Conservation (phyloP, 1,284 basidiomycete species). For the Cutaneotrichosporon sp. region DNA sequence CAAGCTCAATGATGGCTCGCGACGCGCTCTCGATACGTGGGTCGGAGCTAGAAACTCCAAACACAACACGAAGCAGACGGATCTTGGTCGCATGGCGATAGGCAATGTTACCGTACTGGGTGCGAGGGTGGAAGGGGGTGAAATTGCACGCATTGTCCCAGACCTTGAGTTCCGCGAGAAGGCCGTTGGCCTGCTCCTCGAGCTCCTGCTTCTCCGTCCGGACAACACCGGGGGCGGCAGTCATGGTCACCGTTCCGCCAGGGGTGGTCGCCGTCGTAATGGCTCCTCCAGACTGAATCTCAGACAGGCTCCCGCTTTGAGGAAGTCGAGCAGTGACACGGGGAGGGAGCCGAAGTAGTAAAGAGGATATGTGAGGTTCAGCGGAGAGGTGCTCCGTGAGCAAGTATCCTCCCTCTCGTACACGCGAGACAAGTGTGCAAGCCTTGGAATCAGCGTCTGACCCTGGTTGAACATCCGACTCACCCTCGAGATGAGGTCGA, state of each 20-base stretch:
- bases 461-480: constrained; percentile 6
- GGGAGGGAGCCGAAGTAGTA: constrained; percentile 16
- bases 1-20: constrained; percentile 40
- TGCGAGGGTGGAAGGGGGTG: constrained; percentile 37
- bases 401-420: constrained; percentile 17
- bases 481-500: constrained; percentile 42
- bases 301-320: constrained; percentile 3
- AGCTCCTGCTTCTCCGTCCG: constrained; percentile 22
- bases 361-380: constrained; percentile 12
- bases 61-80: constrained; percentile 37
- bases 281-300: background rate
- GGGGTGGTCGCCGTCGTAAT: background rate
- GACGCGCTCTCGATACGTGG: constrained; percentile 30
- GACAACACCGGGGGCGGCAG: background rate
- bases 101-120: constrained; percentile 41
- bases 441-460: constrained; percentile 16
- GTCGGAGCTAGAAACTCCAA: constrained; percentile 32
- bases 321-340: constrained; percentile 20
- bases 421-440: constrained; percentile 30
- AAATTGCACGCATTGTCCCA: constrained; percentile 43
- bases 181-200: constrained; percentile 28
- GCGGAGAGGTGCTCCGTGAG: constrained; percentile 18
- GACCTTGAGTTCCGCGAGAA: constrained; percentile 37
- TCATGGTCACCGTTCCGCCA: constrained; percentile 1
- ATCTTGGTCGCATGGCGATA: constrained; percentile 42